Conservation (phyloP, 2,329 filamentous ascomycete genomes). For the Penicillium sp. region DNA sequence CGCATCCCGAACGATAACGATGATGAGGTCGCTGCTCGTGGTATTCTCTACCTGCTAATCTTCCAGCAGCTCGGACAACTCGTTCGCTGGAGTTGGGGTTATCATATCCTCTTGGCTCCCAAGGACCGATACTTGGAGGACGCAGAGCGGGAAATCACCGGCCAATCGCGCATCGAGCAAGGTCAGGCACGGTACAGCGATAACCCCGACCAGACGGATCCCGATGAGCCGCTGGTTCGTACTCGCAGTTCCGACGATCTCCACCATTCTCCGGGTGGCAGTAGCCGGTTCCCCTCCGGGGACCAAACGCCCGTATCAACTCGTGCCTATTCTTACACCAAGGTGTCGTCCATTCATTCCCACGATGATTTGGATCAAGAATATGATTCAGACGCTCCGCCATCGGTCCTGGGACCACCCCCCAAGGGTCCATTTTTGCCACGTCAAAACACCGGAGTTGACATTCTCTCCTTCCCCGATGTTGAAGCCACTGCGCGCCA, state of each 20-base stretch:
- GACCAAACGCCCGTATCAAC: slow-evolving; percentile 48
- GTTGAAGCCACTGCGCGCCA: slow-evolving; percentile 41
- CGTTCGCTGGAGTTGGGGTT: slow-evolving; percentile 97
- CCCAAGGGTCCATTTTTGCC: slow-evolving; percentile 45
- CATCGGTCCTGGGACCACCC: slow-evolving; percentile 39
- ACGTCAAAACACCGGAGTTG: slow-evolving; percentile 52
- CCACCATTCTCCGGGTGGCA: slow-evolving; percentile 20
- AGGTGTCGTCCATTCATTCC: slow-evolving; percentile 36
- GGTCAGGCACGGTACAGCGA: slow-evolving; percentile 51
- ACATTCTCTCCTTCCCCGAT: slow-evolving; percentile 65
- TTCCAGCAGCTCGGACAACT: slow-evolving; percentile 97
- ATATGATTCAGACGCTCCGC: slow-evolving; percentile 25
- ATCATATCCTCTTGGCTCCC: slow-evolving; percentile 90
- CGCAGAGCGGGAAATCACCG: slow-evolving; percentile 43
- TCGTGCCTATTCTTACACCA: slow-evolving; percentile 44
- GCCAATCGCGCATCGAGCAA: slow-evolving; percentile 44
- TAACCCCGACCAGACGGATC: slow-evolving; percentile 45
- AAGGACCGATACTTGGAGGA: slow-evolving; percentile 63
- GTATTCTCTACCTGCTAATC: slow-evolving; percentile 93
- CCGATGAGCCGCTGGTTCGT: slow-evolving; percentile 45
- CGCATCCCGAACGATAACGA: slow-evolving; percentile 90
- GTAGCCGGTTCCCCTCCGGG: slow-evolving; percentile 43
- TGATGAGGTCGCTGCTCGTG: slow-evolving; percentile 89
- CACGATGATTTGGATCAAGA: slow-evolving; percentile 26
- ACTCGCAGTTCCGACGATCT: slow-evolving; percentile 42